Evolutionary conservation across 805 yeast genomes (phyloP), one percentile per base, ranked within the genome.

Genomic region (Hanseniaspora thailandica): DNA sequence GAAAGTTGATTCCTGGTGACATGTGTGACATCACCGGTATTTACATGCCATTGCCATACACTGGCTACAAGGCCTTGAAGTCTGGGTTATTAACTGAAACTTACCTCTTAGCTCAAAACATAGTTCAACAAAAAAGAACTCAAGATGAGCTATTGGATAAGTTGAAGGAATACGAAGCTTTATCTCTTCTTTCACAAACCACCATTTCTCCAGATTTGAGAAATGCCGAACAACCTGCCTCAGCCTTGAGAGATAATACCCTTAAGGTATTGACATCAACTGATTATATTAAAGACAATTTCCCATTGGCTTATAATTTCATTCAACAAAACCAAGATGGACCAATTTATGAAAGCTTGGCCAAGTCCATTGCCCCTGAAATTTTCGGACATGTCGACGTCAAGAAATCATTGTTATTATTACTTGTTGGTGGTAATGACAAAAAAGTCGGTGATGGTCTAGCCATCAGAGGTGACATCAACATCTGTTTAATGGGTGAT

Each of bases 41-140:
- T 25, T 88, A 82, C 64, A 70, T 94, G 71, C 99, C 99, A 0
- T 72, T 88, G 45, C 97, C 98, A 2, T 93, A 89, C 69, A 88
- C 97, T 2, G 98, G 98, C 0, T 89, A 84, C 74, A 78, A 81
- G 62, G 99, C 97, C 2, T 71, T 94, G 57, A 78, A 79, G 61
- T 97, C 98, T 0, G 98, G 98, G 13, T 70, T 93, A 55, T 72
- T 93, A 56, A 93, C 98, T 0, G 98, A 93, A 67, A 89, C 97
- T 1, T 93, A 82, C 65, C 70, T 93, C 54, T 95, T 87, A 61
- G 93, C 94, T 2, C 96, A 93, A 67, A 74, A 76, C 61, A 80
- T 93, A 22, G 75, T 75, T 59, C 96, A 88, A 63, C 95, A 88
- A 68, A 94, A 93, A 70, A 81, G 56, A 38, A 47, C 39, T n/a